Evolutionary conservation across 352 stramenopile genomes (phyloP).

Genomic region (Phytophthora cryptogea): DNA sequence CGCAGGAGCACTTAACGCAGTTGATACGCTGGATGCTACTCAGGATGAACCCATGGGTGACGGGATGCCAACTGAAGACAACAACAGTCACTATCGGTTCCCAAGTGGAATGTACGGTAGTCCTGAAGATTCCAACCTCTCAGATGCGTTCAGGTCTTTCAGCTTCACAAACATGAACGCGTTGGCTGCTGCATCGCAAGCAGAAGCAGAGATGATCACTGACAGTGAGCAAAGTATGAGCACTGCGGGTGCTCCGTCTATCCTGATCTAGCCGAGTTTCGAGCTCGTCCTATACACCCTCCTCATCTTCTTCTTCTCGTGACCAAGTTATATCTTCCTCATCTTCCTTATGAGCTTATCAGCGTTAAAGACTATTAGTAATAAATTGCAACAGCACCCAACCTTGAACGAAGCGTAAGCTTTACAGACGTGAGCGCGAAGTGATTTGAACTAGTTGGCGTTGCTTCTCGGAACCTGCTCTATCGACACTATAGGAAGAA

Average conservation of each 20-base stretch:
- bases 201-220: constrained; percentile 69
- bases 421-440: not conserved
- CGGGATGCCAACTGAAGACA: constrained; percentile 30
- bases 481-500: constrained; percentile 61
- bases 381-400: constrained; percentile 20
- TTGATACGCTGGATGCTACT: constrained; percentile 7
- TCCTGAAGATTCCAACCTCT: constrained; percentile 39
- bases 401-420: constrained; percentile 10
- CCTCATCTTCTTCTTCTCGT: constrained; percentile 11
- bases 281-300: constrained; percentile 11
- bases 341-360: constrained; percentile 20
- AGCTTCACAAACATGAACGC: constrained; percentile 90
- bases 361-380: constrained; percentile 36
- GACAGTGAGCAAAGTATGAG: constrained; percentile 49
- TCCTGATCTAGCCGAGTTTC: constrained; percentile 56
- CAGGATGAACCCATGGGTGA: constrained; percentile 8
- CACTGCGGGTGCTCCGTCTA: constrained; percentile 53
- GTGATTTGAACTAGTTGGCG: too few species aligned
- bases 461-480: constrained; percentile 1
- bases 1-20: constrained; percentile 5
- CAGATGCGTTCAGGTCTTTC: constrained; percentile 75
- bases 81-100: constrained; percentile 53
- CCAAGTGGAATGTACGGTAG: constrained; percentile 73
- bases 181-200: constrained; percentile 70
- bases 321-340: constrained; percentile 3